These are phyloP conservation scores for Rhododendron mucronatum DNA, from an alignment of 148 eudicot species.

Conservation along the genomic window DNA sequence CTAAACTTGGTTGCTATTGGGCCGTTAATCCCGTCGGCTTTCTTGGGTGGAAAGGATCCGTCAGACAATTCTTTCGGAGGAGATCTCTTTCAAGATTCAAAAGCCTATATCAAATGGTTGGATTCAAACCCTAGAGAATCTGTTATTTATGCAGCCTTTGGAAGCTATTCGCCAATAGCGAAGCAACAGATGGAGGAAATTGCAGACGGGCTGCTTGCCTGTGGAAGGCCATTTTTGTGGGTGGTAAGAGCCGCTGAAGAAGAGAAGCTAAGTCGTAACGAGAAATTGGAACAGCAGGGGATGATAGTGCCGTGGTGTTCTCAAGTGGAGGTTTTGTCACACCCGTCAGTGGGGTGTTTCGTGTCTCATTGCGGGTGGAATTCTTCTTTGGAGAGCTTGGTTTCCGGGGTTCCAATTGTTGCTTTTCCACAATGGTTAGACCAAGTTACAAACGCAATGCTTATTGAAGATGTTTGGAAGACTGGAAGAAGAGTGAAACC, in stretches of 20 bases:
- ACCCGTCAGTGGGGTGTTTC: constrained; percentile 25
- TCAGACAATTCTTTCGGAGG: constrained; percentile 29
- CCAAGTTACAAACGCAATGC: constrained; percentile 15
- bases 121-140: not conserved
- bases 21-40: constrained; percentile 22
- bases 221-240: constrained; percentile 34
- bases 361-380: constrained; percentile 38
- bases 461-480: constrained; percentile 19
- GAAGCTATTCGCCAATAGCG: constrained; percentile 21
- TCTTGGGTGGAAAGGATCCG: not conserved
- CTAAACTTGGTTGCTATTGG: constrained; percentile 32
- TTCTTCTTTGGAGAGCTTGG: constrained; percentile 25
- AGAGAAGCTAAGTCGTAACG: not conserved
- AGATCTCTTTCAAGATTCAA: constrained; percentile 4
- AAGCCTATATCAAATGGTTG: constrained; percentile 37
- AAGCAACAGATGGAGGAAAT: constrained; percentile 32
- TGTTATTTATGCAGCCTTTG: constrained; percentile 44
- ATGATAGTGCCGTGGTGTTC: constrained; percentile 35
- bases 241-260: constrained; percentile 22
- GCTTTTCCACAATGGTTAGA: not conserved
- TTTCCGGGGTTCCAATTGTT: constrained; percentile 16
- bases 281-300: constrained; percentile 18
- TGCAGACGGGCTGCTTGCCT: constrained; percentile 20
- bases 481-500: not conserved
- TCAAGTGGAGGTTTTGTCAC: constrained; percentile 30